A percentile compares a stretch with the other conserved stretches of the same genome.
phyloP scores from a whole-genome alignment of 192 early-diverging fungal species.

The Gaertneriomyces sp. region DNA sequence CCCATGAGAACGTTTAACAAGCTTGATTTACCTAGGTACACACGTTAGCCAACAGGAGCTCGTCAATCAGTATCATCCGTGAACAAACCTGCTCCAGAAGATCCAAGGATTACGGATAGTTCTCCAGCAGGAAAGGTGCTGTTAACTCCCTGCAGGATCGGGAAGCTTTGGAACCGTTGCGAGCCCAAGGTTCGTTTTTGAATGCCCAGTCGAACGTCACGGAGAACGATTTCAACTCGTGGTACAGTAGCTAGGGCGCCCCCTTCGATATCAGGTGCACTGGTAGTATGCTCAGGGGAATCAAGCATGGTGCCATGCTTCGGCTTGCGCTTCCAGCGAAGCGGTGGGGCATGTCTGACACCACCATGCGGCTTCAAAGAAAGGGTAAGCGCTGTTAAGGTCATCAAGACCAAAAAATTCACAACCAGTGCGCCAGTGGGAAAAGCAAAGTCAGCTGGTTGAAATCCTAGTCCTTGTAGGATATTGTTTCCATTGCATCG shows the following conservation, averaged over 20 bases:
- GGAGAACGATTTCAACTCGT: slow-evolving; percentile 20
- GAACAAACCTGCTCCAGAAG: slow-evolving; percentile 35
- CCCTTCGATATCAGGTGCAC: not conserved
- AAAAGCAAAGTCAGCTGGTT: slow-evolving; percentile 15
- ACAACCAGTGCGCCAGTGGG: slow-evolving; percentile 28
- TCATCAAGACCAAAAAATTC: slow-evolving; percentile 27
- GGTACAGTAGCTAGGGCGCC: slow-evolving; percentile 7
- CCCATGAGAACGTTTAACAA: slow-evolving; percentile 41
- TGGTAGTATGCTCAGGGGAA: not conserved
- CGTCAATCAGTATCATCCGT: no score
- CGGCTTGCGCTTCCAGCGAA: not conserved
- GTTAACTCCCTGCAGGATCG: slow-evolving; percentile 35
- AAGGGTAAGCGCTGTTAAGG: slow-evolving; percentile 28
- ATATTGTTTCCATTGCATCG: slow-evolving; percentile 38
- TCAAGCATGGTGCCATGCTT: not conserved
- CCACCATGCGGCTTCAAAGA: slow-evolving; percentile 11
- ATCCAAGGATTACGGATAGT: slow-evolving; percentile 45
- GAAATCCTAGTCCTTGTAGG: slow-evolving; percentile 30
- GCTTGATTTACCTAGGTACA: slow-evolving; percentile 30
- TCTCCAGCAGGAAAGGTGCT: slow-evolving; percentile 31
- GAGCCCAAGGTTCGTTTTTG: slow-evolving; percentile 1
- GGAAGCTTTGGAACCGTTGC: not conserved
- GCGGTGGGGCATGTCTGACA: slow-evolving; percentile 15
- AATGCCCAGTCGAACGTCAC: slow-evolving; percentile 3
- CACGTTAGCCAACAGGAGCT: no score